A percentile compares a stretch with the other conserved stretches of the same genome.
These are phyloP conservation scores for Flaveria floridana DNA, from an alignment of 140 eudicot species.

Conservation along the genomic window DNA sequence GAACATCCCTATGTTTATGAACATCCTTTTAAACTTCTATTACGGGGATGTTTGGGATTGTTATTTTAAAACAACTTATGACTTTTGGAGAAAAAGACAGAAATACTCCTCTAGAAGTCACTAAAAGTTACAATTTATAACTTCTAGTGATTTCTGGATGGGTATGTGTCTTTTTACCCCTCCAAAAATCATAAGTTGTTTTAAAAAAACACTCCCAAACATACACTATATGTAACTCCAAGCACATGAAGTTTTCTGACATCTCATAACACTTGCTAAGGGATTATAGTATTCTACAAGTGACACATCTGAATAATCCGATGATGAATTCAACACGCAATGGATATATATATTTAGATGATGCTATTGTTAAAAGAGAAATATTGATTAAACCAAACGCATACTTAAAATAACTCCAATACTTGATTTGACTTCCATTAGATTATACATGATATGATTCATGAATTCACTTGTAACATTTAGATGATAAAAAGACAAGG, in stretches of 20 bases:
- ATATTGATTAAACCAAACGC: background rate
- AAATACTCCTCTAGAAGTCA: too few relatives aligned
- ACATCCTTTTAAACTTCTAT: background rate
- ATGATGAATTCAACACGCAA: background rate
- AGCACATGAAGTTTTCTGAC: background rate
- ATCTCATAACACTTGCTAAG: background rate
- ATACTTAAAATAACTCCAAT: too few relatives aligned
- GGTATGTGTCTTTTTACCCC: too few relatives aligned
- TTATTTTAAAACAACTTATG: too few relatives aligned
- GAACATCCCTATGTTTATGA: too few relatives aligned
- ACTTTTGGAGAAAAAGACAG: too few relatives aligned
- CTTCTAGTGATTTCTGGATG: too few relatives aligned
- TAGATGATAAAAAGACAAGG: background rate
- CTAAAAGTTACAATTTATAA: too few relatives aligned
- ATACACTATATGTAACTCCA: background rate
- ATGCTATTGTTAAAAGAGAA: background rate
- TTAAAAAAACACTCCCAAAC: too few relatives aligned
- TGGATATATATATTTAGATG: background rate
- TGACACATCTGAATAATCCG: background rate
- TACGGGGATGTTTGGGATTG: too few relatives aligned
- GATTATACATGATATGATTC: too few relatives aligned
- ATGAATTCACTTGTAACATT: background rate
- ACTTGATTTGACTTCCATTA: background rate
- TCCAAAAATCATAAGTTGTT: too few relatives aligned
- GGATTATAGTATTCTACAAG: background rate